Base-by-base conservation (phyloP, 23 red algal genomes). In the Agarophyton chilense region DNA sequence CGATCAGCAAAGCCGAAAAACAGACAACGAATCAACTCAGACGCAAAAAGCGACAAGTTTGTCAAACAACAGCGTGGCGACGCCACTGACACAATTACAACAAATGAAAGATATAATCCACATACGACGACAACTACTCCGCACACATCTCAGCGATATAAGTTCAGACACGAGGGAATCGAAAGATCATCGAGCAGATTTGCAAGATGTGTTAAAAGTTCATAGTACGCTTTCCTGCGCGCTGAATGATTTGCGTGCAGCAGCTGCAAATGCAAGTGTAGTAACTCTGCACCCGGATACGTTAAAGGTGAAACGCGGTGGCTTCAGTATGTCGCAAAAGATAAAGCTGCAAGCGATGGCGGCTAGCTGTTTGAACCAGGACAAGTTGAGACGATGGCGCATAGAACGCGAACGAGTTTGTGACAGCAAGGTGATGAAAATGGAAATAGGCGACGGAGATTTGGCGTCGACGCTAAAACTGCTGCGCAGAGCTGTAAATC, bases 241-340 rank as follows among this genome's bases (percentile, higher is more conserved):
- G 12, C 53, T 89, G 26, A 43, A 78, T 40, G 35, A 79, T 65
- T 68, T 51, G 44, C 68, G 85, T 17, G 32, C 52, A 35, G 67
- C 68, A 34, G 85, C 85, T 38, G 63, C 85, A 61, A 78, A 89
- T 62, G 85, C 85, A 61, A 46, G 34, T 9, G 54, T 78, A 0
- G 72, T 89, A 33, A 28, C 40, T 16, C 85, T 89, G 34, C 45
- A 89, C 74, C 13, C 71, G 1, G 52, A 76, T 17, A 77, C 68
- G 5, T 55, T 89, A 46, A 61, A 19, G 24, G 63, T 71, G 57
- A 89, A 66, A 71, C 12, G 41, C 53, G 43, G 85, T 29, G 71
- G 71, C 22, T 26, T 4, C 22, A 89, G 45, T 18, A 89, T 74
- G 68, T 57, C 70, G 19, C 85, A 71, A 42, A 56, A 52, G 54